phyloP scores from a whole-genome alignment of 495 filamentous ascomycete genomes.

The Articulospora tetracladia region DNA sequence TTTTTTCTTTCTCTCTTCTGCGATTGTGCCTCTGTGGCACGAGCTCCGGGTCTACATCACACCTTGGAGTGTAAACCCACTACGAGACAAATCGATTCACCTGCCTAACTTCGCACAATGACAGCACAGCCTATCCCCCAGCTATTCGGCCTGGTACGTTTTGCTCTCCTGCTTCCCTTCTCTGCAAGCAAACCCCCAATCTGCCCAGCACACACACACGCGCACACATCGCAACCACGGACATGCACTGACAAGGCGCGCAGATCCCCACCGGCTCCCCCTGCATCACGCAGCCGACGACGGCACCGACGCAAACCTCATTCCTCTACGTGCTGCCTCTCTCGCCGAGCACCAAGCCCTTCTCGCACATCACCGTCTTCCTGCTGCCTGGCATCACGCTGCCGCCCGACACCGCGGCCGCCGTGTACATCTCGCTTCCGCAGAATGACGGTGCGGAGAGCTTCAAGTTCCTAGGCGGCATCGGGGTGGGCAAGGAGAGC shows the following conservation, averaged over 20 bases:
- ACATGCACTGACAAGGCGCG: slow-evolving; percentile 37
- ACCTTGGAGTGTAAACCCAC: too few species aligned
- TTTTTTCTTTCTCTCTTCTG: too few species aligned
- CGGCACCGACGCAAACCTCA: slow-evolving; percentile 31
- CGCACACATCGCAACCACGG: slow-evolving; percentile 19
- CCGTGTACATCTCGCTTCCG: slow-evolving; percentile 79
- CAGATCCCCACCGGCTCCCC: slow-evolving; percentile 46
- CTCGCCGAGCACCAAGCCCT: slow-evolving; percentile 30
- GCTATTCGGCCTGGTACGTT: slow-evolving; percentile 21
- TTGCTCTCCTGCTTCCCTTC: slow-evolving; percentile 9
- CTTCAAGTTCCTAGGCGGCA: slow-evolving; percentile 81
- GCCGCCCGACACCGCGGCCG: slow-evolving; percentile 73
- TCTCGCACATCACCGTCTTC: slow-evolving; percentile 85
- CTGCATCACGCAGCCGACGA: slow-evolving; percentile 38
- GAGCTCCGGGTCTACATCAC: too few species aligned
- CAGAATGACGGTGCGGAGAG: slow-evolving; percentile 37
- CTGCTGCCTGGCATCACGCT: slow-evolving; percentile 75
- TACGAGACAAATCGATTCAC: background rate
- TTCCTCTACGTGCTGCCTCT: slow-evolving; percentile 43
- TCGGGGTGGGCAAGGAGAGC: slow-evolving; percentile 83
- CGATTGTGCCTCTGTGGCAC: too few species aligned
- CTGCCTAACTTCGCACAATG: background rate
- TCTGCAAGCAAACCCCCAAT: background rate
- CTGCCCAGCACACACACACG: background rate
- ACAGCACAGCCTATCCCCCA: slow-evolving; percentile 20